Percentiles rank a stretch among this genome's conserved stretches.
These are phyloP conservation scores for Globisporangium splendens DNA, from an alignment of 352 stramenopile species.

Conservation along the genomic window DNA sequence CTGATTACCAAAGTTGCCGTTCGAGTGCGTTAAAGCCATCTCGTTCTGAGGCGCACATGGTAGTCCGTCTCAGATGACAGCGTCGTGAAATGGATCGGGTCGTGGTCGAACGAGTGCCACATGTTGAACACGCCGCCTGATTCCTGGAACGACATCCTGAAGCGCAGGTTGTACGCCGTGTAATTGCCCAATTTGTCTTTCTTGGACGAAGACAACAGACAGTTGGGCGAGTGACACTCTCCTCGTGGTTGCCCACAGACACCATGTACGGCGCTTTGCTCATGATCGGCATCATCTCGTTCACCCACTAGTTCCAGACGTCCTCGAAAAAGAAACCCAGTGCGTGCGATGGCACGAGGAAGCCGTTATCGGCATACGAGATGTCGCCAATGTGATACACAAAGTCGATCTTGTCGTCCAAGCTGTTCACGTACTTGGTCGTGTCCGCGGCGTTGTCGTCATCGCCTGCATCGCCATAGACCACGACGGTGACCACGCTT, in stretches of 20 bases:
- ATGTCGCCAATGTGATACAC: conserved; percentile 77
- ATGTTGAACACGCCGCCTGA: conserved; percentile 63
- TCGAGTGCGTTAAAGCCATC: conserved; percentile 23
- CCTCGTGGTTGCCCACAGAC: conserved; percentile 83
- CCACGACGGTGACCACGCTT: conserved; percentile 37
- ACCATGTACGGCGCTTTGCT: conserved; percentile 81
- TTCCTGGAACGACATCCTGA: conserved; percentile 81
- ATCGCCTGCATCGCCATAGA: conserved; percentile 59
- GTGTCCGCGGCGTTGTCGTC: conserved; percentile 33
- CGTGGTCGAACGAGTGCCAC: conserved; percentile 89
- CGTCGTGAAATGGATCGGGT: conserved; percentile 74
- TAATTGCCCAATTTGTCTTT: conserved; percentile 73
- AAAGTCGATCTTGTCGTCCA: conserved; percentile 39
- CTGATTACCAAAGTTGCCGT: conserved; percentile 50
- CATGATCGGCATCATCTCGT: conserved; percentile 50
- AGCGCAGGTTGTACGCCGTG: conserved; percentile 79
- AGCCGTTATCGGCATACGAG: conserved; percentile 38
- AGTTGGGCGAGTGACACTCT: conserved; percentile 77
- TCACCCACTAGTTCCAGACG: conserved; percentile 86
- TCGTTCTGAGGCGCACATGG: conserved; percentile 34
- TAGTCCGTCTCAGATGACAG: conserved; percentile 84
- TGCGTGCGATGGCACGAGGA: conserved; percentile 18
- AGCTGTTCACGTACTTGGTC: conserved; percentile 34
- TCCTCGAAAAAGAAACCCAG: conserved; percentile 85
- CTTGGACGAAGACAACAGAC: conserved; percentile 40